Evolutionary conservation across 2,329 filamentous ascomycete species (phyloP).

Genomic region (Raffaelea arxii): DNA sequence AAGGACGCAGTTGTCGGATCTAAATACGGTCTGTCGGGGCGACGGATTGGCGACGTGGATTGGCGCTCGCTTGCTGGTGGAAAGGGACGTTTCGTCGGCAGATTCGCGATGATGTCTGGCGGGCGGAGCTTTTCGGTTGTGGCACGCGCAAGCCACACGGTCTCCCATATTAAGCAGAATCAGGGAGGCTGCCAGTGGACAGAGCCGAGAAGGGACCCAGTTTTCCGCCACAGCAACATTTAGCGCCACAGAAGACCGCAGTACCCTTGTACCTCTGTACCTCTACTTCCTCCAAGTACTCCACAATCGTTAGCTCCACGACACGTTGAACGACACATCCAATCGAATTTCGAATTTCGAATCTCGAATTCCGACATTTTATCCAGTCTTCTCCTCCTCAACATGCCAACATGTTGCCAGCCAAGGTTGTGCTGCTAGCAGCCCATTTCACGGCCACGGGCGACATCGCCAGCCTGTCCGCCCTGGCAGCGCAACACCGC

Average conservation of each 20-base stretch:
- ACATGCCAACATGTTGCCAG: slow-evolving; percentile 50
- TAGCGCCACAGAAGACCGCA: too few species aligned
- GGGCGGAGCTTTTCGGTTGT: slow-evolving; percentile 2
- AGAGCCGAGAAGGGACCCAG: too few species aligned
- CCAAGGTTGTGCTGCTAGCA: slow-evolving; percentile 64
- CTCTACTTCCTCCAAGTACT: too few species aligned
- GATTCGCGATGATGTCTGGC: background rate
- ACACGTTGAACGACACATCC: too few species aligned
- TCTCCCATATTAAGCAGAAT: slow-evolving; percentile 15
- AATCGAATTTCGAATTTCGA: too few species aligned
- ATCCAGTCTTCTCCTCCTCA: too few species aligned
- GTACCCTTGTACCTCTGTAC: too few species aligned
- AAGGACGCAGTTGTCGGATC: background rate
- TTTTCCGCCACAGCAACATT: too few species aligned
- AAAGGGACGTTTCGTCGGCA: background rate
- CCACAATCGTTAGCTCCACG: too few species aligned
- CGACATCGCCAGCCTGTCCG: slow-evolving; percentile 53
- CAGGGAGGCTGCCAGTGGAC: slow-evolving; percentile 12
- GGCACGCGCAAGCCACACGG: slow-evolving; percentile 7
- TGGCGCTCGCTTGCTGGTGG: slow-evolving; percentile 3
- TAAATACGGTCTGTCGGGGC: too few species aligned
- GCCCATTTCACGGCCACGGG: slow-evolving; percentile 58
- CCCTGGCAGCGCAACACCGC: slow-evolving; percentile 46
- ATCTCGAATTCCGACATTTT: too few species aligned
- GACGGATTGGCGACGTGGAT: background rate